Base-by-base conservation (phyloP, 371 early-diverging fungal genomes). In the Smittium mucronatum region DNA sequence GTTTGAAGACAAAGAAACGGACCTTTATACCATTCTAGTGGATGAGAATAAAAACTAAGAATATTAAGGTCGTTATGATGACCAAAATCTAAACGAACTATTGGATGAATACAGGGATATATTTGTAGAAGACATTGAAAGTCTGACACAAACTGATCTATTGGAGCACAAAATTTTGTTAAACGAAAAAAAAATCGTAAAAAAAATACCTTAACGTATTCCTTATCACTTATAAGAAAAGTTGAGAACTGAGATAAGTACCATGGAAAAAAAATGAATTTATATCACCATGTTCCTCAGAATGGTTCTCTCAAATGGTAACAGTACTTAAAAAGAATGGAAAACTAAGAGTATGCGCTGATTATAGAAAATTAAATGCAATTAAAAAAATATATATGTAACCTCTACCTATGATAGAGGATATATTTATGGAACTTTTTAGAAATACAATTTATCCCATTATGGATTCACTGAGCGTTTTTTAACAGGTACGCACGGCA, bases 291-390 rank as follows among this genome's bases (percentile, higher is more conserved):
- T 61, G 5, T n/a, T 11, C 5, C 30, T 61, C 63, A 32, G 63
- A 61, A 61, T 76, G 72, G 67, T 86, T 82, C 0, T 76, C 85
- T 5, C 86, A 86, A 11, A 75, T 84, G 1, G 64, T 85, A 1
- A 85, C 86, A 73, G 86, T 83, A 0, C 70, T 73, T 2, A 83
- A 87, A 73, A 84, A 85, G 47, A 80, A 82, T 36, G 85, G 86
- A 2, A n/a, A 69, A 1, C 15, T 84, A 33, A 75, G 81, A 0
- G 69, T 84, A 61, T 83, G 79, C 28, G 36, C 71, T 16, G 75
- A 86, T 58, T 88, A 83, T 64, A 72, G 83, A 0, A 75, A 69
- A 0, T 72, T 87, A 0, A 86, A 86, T 73, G 61, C 70, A 31
- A 34, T 78, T 1, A 81, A 83, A 0, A 68, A 77, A 21, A 71